phyloP scores from a whole-genome alignment of 805 yeast genomes.

The Torulaspora indica region DNA sequence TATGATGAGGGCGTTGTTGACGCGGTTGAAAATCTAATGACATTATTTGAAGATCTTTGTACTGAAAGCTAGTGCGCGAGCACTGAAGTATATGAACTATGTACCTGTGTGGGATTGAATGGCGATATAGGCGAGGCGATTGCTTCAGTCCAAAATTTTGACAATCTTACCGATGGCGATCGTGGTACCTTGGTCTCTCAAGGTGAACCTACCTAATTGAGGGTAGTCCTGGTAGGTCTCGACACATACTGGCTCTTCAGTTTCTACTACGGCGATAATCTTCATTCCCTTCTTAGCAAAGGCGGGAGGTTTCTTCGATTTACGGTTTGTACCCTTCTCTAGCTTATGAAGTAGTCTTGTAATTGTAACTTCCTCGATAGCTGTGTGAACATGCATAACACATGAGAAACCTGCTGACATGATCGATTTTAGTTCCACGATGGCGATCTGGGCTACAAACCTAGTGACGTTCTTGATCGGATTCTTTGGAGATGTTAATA shows the following conservation, averaged over 20 bases:
- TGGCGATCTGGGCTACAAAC: slow-evolving; percentile 94
- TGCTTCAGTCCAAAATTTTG: slow-evolving; percentile 55
- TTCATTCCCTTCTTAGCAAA: slow-evolving; percentile 99
- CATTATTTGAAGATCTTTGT: slow-evolving; percentile 35
- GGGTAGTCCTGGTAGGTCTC: slow-evolving; percentile 91
- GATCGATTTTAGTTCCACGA: slow-evolving; percentile 92
- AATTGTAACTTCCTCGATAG: slow-evolving; percentile 90
- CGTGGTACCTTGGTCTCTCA: slow-evolving; percentile 97
- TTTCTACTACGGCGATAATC: slow-evolving; percentile 86
- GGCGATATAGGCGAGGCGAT: background rate
- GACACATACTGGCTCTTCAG: slow-evolving; percentile 83
- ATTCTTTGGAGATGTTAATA: slow-evolving; percentile 73
- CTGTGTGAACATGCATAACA: slow-evolving; percentile 98
- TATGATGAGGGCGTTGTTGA: slow-evolving; percentile 64
- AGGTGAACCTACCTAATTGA: slow-evolving; percentile 95
- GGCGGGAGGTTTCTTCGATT: slow-evolving; percentile 94
- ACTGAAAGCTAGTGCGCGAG: slow-evolving; percentile 2
- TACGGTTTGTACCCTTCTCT: slow-evolving; percentile 95
- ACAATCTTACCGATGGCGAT: slow-evolving; percentile 98
- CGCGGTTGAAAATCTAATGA: slow-evolving; percentile 64
- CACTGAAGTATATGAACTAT: background rate
- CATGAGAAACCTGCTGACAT: slow-evolving; percentile 94
- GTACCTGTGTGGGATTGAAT: background rate
- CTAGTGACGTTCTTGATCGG: slow-evolving; percentile 89
- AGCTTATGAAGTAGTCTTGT: slow-evolving; percentile 82